Evolutionary conservation across 805 yeast species (phyloP), one percentile per base, ranked within the genome.

Genomic region (Sugiyamaella qingdaonensis): DNA sequence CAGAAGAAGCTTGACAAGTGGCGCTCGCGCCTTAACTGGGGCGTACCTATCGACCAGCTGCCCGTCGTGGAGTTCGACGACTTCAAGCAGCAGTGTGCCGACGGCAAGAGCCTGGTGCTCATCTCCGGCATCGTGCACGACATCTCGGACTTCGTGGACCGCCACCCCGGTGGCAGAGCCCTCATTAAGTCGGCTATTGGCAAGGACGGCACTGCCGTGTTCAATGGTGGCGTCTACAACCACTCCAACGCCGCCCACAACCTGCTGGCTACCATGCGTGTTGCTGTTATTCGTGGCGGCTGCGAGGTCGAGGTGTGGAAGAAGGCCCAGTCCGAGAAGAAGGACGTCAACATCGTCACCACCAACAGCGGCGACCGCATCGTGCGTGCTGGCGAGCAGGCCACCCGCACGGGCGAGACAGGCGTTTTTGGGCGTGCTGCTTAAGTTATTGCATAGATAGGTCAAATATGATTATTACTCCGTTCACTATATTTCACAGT

Each of bases 161-260:
- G 88, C 63, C 98, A 91, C 69, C 98, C 98, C 1, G 98, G 98
- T 59, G 98, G 98, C 1, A 69, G 82, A 32, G 84, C 91, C 4
- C 76, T 91, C 48, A 81, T 91, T 52, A 75, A 75, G 58, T 83
- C 94, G 0, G 87, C 95, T 1, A 84, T 88, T 54, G 97, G 97
- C 10, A 88, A 86, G 68, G 97, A 91, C 68, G 97, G 96, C 8
- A 90, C 97, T 2, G 83, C 86, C 49, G 97, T 95, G 1, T 91
- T 91, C 69, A 89, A 85, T 67, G 97, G 98, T 19, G 97, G 96
- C 2, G 97, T 91, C 10, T 91, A 91, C 71, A 81, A 82, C 52
- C 98, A 91, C 68, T 86, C 94, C 61, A 89, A 92, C 53, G 97
- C 97, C 0, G 97, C 97, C 1, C 86, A 85, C 64, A 91, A 91